Evolutionary conservation across 176 grass and related monocot species (phyloP).

Genomic region (Avena sativa): DNA sequence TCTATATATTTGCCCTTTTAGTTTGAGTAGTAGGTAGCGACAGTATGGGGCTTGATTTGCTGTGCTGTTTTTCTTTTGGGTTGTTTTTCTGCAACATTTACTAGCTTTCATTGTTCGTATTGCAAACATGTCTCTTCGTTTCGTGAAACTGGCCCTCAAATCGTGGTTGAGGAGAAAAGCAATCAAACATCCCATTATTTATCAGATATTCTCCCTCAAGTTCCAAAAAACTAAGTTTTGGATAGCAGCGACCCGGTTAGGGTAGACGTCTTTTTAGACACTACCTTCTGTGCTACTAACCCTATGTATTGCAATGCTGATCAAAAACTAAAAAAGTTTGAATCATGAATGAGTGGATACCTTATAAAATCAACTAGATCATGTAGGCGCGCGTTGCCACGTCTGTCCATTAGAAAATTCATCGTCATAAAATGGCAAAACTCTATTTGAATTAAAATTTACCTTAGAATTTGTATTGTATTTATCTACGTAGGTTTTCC

Average conservation of each 20-base stretch:
- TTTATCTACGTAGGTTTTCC: too few relatives aligned
- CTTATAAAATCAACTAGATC: background rate
- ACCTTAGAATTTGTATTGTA: too few relatives aligned
- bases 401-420: too few relatives aligned
- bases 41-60: background rate
- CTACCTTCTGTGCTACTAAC: background rate
- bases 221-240: background rate
- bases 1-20: background rate
- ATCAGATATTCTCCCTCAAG: background rate
- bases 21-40: background rate
- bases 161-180: slow-evolving; percentile 4
- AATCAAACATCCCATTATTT: background rate
- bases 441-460: too few relatives aligned
- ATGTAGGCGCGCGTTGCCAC: too few relatives aligned
- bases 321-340: background rate
- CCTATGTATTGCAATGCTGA: background rate
- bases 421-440: too few relatives aligned
- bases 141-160: background rate
- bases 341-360: background rate
- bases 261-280: background rate
- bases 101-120: background rate
- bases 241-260: background rate
- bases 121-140: background rate
- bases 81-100: background rate
- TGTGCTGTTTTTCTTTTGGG: background rate